phyloP scores from a whole-genome alignment of 176 grass and related monocot species.

The Hyparrhenia diplandra region DNA sequence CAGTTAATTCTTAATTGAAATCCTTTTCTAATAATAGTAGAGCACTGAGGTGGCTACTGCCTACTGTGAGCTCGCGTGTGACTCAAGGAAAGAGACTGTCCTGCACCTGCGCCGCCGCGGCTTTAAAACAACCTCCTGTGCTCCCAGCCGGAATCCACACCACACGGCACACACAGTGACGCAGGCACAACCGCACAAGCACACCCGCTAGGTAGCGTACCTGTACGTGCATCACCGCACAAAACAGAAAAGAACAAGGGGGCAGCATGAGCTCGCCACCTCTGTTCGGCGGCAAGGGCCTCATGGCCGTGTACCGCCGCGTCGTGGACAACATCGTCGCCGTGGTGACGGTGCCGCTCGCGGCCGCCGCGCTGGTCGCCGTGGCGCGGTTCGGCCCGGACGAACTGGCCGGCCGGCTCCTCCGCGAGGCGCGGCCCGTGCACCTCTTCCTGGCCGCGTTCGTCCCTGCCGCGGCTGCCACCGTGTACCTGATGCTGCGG shows the following conservation, averaged over 20 bases:
- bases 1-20: not conserved
- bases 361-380: not conserved
- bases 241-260: not conserved
- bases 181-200: not conserved
- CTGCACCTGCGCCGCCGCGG: not conserved
- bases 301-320: conserved; percentile 3
- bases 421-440: not conserved
- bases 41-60: not conserved
- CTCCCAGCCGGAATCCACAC: not conserved
- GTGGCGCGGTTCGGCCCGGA: not conserved
- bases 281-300: too few relatives aligned
- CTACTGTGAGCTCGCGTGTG: not conserved
- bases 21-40: not conserved
- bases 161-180: not conserved
- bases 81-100: not conserved
- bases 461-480: conserved; percentile 8
- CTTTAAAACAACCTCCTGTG: conserved; percentile 17
- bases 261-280: not conserved
- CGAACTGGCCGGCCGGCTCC: not conserved
- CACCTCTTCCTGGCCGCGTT: conserved; percentile 26
- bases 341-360: not conserved
- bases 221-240: not conserved
- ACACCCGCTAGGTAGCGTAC: not conserved
- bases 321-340: conserved; percentile 11
- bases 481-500: conserved; percentile 15